Evolutionary conservation across 352 stramenopile species (phyloP).

Genomic region (Globisporangium polare): DNA sequence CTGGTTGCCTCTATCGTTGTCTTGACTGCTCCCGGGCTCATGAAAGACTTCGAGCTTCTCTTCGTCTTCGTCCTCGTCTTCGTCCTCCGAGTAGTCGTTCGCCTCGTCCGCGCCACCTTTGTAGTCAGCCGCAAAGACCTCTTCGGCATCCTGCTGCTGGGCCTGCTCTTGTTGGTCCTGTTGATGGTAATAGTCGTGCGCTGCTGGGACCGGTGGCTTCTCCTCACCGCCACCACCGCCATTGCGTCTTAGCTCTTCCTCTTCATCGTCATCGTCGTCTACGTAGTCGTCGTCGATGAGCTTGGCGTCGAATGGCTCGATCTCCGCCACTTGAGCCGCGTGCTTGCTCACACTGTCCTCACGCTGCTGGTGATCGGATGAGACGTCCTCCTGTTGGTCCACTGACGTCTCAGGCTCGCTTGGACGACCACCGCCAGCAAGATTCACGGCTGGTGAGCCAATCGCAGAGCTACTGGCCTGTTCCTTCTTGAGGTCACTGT

Average conservation of each 20-base stretch:
- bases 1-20: constrained; percentile 17
- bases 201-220: background rate
- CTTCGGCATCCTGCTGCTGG: constrained; percentile 13
- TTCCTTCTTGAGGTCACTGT: constrained; percentile 25
- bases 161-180: constrained; percentile 20
- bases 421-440: background rate
- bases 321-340: background rate
- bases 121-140: constrained; percentile 22
- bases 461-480: background rate
- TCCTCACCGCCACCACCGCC: background rate
- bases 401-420: constrained; percentile 16
- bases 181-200: background rate
- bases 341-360: background rate
- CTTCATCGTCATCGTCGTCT: constrained; percentile 6
- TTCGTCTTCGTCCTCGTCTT: constrained; percentile 24
- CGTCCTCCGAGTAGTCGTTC: constrained; percentile 7
- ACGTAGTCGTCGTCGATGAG: constrained; percentile 15
- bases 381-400: background rate
- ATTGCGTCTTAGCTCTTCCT: background rate
- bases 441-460: background rate
- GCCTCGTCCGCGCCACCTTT: background rate
- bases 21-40: background rate
- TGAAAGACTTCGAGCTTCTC: constrained; percentile 47
- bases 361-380: background rate
- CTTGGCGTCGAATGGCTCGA: constrained; percentile 19